A percentile compares a stretch with the other conserved stretches of the same genome.
These are phyloP conservation scores for Dactylis glomerata DNA, from an alignment of 176 grass and related monocot genomes.

Conservation along the genomic window DNA sequence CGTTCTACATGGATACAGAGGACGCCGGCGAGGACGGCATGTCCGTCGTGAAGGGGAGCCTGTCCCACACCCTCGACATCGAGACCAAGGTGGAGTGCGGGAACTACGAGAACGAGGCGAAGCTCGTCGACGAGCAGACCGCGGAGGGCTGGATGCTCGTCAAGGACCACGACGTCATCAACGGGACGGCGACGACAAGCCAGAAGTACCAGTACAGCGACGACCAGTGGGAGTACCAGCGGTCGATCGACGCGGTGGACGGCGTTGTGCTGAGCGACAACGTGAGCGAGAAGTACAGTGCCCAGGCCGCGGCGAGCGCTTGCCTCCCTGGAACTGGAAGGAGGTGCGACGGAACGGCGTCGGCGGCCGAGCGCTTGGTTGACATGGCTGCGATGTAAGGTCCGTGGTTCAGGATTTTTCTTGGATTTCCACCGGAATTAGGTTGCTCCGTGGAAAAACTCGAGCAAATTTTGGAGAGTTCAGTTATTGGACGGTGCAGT, in stretches of 20 bases:
- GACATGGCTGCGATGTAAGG: not conserved
- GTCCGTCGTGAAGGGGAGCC: slow-evolving; percentile 47
- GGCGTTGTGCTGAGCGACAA: slow-evolving; percentile 71
- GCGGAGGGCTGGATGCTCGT: slow-evolving; percentile 78
- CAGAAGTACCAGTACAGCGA: slow-evolving; percentile 60
- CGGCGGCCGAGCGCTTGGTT: not conserved
- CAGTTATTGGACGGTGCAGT: not conserved
- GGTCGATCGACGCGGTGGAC: slow-evolving; percentile 47
- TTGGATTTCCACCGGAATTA: not conserved
- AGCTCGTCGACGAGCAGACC: slow-evolving; percentile 51
- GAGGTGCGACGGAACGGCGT: not conserved
- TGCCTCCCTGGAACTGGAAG: slow-evolving; percentile 13
- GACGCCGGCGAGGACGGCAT: slow-evolving; percentile 39
- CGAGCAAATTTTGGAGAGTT: not conserved
- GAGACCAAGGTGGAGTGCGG: slow-evolving; percentile 24
- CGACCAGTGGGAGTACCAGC: slow-evolving; percentile 17
- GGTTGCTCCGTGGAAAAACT: not conserved
- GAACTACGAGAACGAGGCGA: not conserved
- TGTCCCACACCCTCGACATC: slow-evolving; percentile 51
- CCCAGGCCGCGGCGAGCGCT: not conserved
- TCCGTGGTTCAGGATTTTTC: not conserved
- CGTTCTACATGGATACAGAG: slow-evolving; percentile 36
- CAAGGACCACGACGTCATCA: slow-evolving; percentile 59
- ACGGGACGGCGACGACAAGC: slow-evolving; percentile 53
- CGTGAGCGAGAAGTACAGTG: slow-evolving; percentile 38